Percentiles rank a stretch among this genome's conserved stretches.
These are phyloP conservation scores for Polytrichum commune DNA, from an alignment of 225 moss, liverwort and hornwort species.

Conservation along the genomic window DNA sequence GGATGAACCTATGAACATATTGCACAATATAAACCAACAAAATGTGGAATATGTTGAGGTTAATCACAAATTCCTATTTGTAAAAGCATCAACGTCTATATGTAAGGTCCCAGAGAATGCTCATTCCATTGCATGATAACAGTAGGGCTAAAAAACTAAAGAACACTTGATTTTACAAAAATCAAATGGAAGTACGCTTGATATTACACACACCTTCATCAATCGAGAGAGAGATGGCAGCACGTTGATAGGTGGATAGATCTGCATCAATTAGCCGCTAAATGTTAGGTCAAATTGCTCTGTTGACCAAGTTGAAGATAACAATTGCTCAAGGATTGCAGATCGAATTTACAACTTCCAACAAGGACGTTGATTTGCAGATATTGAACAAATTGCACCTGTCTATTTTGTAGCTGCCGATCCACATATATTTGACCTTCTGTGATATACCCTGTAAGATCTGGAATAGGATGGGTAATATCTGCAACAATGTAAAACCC, in stretches of 20 bases:
- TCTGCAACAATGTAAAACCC: conserved; percentile 39
- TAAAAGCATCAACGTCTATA: too few species aligned
- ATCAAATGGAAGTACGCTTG: neutral
- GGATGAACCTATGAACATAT: neutral
- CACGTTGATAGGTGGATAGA: conserved; percentile 93
- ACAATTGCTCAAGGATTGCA: too few species aligned
- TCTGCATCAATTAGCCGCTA: conserved; percentile 42
- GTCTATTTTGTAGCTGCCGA: conserved; percentile 82
- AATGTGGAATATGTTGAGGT: too few species aligned
- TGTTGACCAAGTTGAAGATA: too few species aligned
- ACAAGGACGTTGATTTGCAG: neutral
- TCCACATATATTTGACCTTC: conserved; percentile 94
- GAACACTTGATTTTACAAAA: neutral
- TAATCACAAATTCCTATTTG: too few species aligned
- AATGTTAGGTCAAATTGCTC: neutral
- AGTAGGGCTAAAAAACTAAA: too few species aligned
- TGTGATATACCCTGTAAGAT: conserved; percentile 91
- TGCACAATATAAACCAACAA: neutral
- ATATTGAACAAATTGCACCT: conserved; percentile 32
- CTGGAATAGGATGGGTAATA: conserved; percentile 94
- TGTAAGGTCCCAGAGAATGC: too few species aligned
- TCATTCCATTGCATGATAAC: too few species aligned
- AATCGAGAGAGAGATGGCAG: conserved; percentile 85
- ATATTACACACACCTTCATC: conserved; percentile 65
- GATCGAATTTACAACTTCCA: too few species aligned